A percentile compares a stretch with the other conserved stretches of the same genome.
These are phyloP conservation scores for Fusarium anthophilum DNA, from an alignment of 2,329 filamentous ascomycete species.

Conservation along the genomic window DNA sequence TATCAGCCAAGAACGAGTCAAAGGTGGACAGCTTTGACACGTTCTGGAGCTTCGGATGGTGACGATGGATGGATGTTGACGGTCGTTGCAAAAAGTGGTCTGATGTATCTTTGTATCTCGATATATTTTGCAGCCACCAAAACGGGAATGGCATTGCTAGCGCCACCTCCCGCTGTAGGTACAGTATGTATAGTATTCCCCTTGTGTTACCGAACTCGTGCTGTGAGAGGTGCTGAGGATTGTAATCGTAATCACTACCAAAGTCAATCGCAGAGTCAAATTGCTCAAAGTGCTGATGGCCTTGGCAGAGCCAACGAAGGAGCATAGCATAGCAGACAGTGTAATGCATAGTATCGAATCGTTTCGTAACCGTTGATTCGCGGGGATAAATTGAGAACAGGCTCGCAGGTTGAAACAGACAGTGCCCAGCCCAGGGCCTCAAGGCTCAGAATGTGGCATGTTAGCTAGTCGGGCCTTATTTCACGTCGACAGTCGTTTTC, in stretches of 20 bases:
- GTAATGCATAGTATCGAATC: background rate
- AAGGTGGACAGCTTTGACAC: constrained; percentile 19
- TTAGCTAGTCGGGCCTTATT: constrained; percentile 40
- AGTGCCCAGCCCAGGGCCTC: background rate
- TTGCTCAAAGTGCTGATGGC: background rate
- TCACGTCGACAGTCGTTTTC: constrained; percentile 12
- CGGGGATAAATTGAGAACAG: constrained; percentile 4
- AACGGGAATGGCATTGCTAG: constrained; percentile 10
- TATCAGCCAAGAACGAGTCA: constrained; percentile 14
- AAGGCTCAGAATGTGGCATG: constrained; percentile 23
- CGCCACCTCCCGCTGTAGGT: constrained; percentile 14
- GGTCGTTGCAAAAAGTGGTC: constrained; percentile 18
- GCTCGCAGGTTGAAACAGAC: constrained; percentile 1
- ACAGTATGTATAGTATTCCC: background rate
- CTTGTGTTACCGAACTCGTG: background rate
- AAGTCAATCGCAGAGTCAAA: constrained; percentile 12
- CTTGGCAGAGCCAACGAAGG: background rate
- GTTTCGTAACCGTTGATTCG: constrained; percentile 25
- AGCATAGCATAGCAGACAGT: background rate
- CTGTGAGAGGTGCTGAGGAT: background rate
- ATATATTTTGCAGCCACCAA: constrained; percentile 17
- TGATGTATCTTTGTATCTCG: constrained; percentile 24
- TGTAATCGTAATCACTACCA: background rate
- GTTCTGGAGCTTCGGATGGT: constrained; percentile 15
- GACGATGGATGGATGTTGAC: constrained; percentile 6